phyloP scores from a whole-genome alignment of 805 yeast genomes.

The Wickerhamiella hasegawae region DNA sequence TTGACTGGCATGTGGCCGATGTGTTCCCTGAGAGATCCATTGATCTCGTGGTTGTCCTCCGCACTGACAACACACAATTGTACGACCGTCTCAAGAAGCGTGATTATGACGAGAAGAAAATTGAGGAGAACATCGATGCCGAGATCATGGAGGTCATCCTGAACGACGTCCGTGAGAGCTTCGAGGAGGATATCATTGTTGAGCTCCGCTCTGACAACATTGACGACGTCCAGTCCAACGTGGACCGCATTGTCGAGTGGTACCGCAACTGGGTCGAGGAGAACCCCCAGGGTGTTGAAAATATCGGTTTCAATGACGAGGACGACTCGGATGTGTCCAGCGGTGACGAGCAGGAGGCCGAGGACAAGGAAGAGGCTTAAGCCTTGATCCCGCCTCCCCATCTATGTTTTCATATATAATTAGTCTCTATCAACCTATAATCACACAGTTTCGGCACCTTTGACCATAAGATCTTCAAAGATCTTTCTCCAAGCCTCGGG shows the following conservation, averaged over 20 bases:
- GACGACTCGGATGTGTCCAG: slow-evolving; percentile 1
- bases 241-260: slow-evolving; percentile 65
- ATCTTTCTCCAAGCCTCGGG: slow-evolving; percentile 13
- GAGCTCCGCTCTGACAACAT: slow-evolving; percentile 57
- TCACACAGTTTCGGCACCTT: too few species aligned
- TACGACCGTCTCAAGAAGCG: slow-evolving; percentile 64
- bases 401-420: too few species aligned
- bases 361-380: background rate
- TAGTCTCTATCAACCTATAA: too few species aligned
- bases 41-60: slow-evolving; percentile 78
- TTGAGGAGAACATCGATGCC: slow-evolving; percentile 85
- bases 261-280: slow-evolving; percentile 50
- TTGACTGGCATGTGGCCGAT: slow-evolving; percentile 98
- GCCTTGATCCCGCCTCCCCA: background rate
- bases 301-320: slow-evolving; percentile 2
- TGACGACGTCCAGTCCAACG: slow-evolving; percentile 71
- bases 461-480: slow-evolving; percentile 10
- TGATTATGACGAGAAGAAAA: slow-evolving; percentile 64
- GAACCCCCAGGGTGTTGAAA: slow-evolving; percentile 14
- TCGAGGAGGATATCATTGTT: slow-evolving; percentile 65
- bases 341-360: background rate
- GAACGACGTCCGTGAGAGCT: slow-evolving; percentile 75
- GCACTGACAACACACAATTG: slow-evolving; percentile 56
- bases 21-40: slow-evolving; percentile 84
- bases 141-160: slow-evolving; percentile 90